phyloP scores from a whole-genome alignment of 202 grass and related monocot species.

The Tripidium arundinaceum region DNA sequence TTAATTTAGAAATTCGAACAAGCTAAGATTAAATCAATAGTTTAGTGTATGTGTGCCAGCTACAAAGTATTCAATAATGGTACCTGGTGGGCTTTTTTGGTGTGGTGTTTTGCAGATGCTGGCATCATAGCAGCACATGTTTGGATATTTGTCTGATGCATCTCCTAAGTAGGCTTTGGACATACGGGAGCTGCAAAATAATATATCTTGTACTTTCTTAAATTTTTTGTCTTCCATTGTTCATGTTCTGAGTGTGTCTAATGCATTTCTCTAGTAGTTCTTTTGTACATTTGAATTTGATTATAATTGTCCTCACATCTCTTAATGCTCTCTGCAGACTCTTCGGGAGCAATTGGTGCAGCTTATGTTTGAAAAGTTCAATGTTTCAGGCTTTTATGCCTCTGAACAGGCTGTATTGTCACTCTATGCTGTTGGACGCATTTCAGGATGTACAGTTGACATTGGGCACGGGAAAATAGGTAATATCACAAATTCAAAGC shows the following conservation, averaged over 20 bases:
- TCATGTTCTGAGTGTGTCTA: not conserved
- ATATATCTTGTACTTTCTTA: not conserved
- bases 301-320: conserved; percentile 6
- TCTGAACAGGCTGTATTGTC: conserved; percentile 96
- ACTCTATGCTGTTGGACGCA: conserved; percentile 96
- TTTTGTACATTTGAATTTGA: conserved; percentile 5
- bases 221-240: not conserved
- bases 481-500: conserved; percentile 33
- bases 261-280: conserved; percentile 1
- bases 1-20: not conserved
- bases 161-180: not conserved
- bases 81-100: not conserved
- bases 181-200: not conserved
- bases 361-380: conserved; percentile 99
- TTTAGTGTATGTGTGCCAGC: not conserved
- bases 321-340: conserved; percentile 49
- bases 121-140: not conserved
- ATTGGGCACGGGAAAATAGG: conserved; percentile 98
- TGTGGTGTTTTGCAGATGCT: not conserved
- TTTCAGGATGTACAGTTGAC: conserved; percentile 92
- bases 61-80: not conserved
- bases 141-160: not conserved
- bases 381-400: conserved; percentile 98
- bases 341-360: conserved; percentile 82
- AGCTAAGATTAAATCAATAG: not conserved